phyloP scores from a whole-genome alignment of 2,329 filamentous ascomycete species.

The Aspergillaceae sp. region DNA sequence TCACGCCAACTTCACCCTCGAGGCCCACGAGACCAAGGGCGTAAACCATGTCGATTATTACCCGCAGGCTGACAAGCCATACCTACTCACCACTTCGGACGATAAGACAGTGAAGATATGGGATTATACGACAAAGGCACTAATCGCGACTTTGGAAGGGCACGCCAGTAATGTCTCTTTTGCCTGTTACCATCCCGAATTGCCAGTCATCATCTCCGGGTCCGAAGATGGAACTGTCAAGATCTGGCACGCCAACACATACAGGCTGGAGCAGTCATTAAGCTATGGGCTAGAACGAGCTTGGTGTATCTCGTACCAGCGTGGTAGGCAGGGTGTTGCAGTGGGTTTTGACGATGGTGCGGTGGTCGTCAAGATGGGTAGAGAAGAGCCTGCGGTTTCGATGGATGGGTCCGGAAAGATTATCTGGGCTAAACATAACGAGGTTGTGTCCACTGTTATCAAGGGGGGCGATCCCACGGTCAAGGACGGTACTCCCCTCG shows the following conservation, averaged over 20 bases:
- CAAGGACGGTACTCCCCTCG: constrained; percentile 83
- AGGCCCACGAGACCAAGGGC: constrained; percentile 93
- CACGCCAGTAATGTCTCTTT: constrained; percentile 98
- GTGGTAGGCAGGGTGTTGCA: constrained; percentile 86
- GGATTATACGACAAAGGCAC: constrained; percentile 97
- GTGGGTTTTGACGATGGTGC: constrained; percentile 97
- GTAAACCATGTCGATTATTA: constrained; percentile 96
- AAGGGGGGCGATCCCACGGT: constrained; percentile 75
- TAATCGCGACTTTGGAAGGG: constrained; percentile 92
- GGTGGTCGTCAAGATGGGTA: constrained; percentile 93
- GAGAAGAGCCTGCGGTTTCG: constrained; percentile 92
- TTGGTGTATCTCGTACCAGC: constrained; percentile 95
- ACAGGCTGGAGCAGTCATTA: constrained; percentile 87
- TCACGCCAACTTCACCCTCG: constrained; percentile 92
- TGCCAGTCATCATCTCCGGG: constrained; percentile 94
- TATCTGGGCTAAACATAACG: constrained; percentile 91
- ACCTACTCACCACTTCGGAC: constrained; percentile 92
- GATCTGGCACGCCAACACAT: constrained; percentile 98
- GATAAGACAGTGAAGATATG: constrained; percentile 96
- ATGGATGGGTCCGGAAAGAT: constrained; percentile 96
- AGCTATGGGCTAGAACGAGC: constrained; percentile 94
- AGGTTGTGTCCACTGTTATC: constrained; percentile 90
- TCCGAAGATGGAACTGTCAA: constrained; percentile 96
- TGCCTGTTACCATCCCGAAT: constrained; percentile 92
- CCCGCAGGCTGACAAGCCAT: constrained; percentile 61